Percentiles rank a stretch among this genome's conserved stretches.
phyloP scores from a whole-genome alignment of 1,284 basidiomycete species.

The Fomitopsis schrenkii region DNA sequence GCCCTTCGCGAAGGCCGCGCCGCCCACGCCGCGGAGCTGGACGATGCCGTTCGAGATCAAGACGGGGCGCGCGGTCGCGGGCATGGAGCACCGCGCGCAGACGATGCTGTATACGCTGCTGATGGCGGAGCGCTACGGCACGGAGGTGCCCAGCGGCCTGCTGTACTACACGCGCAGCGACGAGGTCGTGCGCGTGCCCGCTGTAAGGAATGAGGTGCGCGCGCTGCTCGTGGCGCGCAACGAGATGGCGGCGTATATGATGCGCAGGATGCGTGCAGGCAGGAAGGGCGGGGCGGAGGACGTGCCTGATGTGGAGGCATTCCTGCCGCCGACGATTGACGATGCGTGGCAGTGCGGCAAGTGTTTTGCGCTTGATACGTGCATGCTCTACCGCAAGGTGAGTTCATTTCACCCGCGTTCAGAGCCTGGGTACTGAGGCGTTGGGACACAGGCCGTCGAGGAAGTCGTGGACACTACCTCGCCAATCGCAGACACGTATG shows the following conservation, averaged over 20 bases:
- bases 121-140: slow-evolving; percentile 85
- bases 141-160: slow-evolving; percentile 69
- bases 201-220: slow-evolving; percentile 78
- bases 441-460: slow-evolving; percentile 60
- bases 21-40: slow-evolving; percentile 11
- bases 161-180: slow-evolving; percentile 94
- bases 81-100: slow-evolving; percentile 94
- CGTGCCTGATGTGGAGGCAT: slow-evolving; percentile 33
- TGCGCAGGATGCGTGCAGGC: slow-evolving; percentile 24
- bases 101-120: slow-evolving; percentile 97
- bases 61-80: slow-evolving; percentile 76
- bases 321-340: slow-evolving; percentile 88
- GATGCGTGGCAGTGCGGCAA: slow-evolving; percentile 72
- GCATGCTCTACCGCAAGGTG: slow-evolving; percentile 93
- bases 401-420: slow-evolving; percentile 16
- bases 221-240: slow-evolving; percentile 83
- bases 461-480: slow-evolving; percentile 54
- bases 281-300: neutral
- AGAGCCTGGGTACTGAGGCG: neutral
- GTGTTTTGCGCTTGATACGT: slow-evolving; percentile 83
- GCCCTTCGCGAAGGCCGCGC: slow-evolving; percentile 18
- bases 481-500: slow-evolving; percentile 73
- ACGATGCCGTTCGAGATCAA: slow-evolving; percentile 94
- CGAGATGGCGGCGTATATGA: slow-evolving; percentile 79
- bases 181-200: slow-evolving; percentile 80